Evolutionary conservation across 2,329 filamentous ascomycete genomes (phyloP).

Genomic region (Parafenestella ontariensis): DNA sequence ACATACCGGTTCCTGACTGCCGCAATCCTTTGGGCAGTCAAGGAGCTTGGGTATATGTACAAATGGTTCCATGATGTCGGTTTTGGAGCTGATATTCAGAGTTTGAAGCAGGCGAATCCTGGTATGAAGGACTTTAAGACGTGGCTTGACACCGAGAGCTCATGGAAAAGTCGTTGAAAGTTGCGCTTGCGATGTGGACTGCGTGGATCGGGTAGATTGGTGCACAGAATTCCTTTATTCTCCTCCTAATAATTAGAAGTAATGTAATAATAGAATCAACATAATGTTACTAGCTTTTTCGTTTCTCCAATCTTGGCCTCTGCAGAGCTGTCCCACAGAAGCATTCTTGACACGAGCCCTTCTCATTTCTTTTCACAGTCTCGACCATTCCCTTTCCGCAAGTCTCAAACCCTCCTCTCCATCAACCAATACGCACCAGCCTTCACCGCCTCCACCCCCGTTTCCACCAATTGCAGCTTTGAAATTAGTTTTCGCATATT

Average conservation of each 20-base stretch:
- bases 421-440: conserved; percentile 53
- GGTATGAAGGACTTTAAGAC: conserved; percentile 52
- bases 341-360: background rate
- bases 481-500: conserved; percentile 73
- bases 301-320: background rate
- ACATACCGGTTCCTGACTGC: conserved; percentile 48
- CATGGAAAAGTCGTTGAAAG: conserved; percentile 1
- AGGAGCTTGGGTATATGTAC: conserved; percentile 54
- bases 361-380: conserved; percentile 24
- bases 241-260: too few species aligned
- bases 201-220: background rate
- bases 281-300: background rate
- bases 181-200: background rate
- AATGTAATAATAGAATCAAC: background rate
- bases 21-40: conserved; percentile 40
- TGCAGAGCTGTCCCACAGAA: background rate
- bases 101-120: conserved; percentile 50
- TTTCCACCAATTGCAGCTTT: conserved; percentile 67
- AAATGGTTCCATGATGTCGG: conserved; percentile 56
- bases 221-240: too few species aligned
- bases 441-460: conserved; percentile 43
- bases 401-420: conserved; percentile 46
- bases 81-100: conserved; percentile 52
- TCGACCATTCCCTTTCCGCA: conserved; percentile 46
- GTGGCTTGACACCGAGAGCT: conserved; percentile 56